phyloP scores from a whole-genome alignment of 1,284 basidiomycete species.

The Ustilago curta region DNA sequence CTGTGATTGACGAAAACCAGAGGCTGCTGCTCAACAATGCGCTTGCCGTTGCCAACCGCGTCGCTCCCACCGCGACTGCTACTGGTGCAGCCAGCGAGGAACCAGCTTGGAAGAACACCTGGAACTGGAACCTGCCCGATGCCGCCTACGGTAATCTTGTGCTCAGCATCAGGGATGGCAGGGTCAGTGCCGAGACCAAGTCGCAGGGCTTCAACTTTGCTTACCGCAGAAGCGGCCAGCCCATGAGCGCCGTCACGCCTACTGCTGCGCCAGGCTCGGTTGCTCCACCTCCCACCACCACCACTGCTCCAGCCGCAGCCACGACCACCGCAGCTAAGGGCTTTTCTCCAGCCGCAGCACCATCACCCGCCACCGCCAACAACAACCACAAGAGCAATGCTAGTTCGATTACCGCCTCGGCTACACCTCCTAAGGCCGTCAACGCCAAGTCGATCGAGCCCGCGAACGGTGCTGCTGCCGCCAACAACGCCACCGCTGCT shows the following conservation, averaged over 20 bases:
- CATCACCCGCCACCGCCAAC: conserved; percentile 1
- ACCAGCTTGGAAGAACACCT: conserved; percentile 75
- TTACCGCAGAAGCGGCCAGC: conserved; percentile 76
- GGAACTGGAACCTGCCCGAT: conserved; percentile 97
- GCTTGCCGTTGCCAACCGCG: conserved; percentile 82
- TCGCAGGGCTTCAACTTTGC: conserved; percentile 97
- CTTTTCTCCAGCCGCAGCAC: conserved; percentile 3
- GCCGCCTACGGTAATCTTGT: conserved; percentile 90
- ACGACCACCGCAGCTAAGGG: conserved; percentile 4
- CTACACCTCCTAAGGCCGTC: neutral
- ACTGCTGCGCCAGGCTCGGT: conserved; percentile 15
- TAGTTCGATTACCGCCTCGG: conserved; percentile 1
- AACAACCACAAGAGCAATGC: conserved; percentile 6
- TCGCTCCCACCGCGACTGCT: conserved; percentile 76
- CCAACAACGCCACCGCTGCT: neutral
- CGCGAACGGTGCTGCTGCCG: conserved; percentile 14
- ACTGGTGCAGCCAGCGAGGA: conserved; percentile 79
- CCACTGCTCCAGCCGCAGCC: conserved; percentile 10
- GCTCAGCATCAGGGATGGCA: conserved; percentile 88
- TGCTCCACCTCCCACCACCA: conserved; percentile 3
- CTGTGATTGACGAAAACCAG: conserved; percentile 91
- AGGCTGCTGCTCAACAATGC: conserved; percentile 89
- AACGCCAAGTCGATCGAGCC: conserved; percentile 12
- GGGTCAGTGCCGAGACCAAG: conserved; percentile 90
- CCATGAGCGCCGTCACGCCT: conserved; percentile 43